These are phyloP conservation scores for Euphorbia tirucalli DNA, from an alignment of 345 rosid genomes.

Conservation along the genomic window DNA sequence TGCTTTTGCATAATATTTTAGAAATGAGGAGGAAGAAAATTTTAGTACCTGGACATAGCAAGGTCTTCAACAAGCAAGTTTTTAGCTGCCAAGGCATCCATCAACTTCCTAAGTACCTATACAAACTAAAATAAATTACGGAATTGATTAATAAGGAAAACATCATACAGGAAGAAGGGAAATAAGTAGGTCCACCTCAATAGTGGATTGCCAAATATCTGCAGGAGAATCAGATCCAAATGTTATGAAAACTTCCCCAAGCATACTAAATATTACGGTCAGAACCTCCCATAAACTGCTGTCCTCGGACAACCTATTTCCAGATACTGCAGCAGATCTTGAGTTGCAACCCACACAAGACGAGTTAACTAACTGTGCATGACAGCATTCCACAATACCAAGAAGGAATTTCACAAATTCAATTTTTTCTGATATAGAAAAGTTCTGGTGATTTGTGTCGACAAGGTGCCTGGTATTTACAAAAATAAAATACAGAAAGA, in stretches of 20 bases:
- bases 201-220: conserved; percentile 58
- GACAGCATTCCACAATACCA: conserved; percentile 39
- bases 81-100: conserved; percentile 68
- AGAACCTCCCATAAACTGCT: conserved; percentile 62
- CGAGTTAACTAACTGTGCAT: conserved; percentile 35
- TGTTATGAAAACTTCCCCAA: conserved; percentile 57
- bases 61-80: conserved; percentile 55
- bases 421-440: conserved; percentile 41
- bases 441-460: conserved; percentile 35
- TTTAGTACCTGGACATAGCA: conserved; percentile 58
- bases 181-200: conserved; percentile 44
- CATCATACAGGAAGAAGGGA: conserved; percentile 9
- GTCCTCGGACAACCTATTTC: conserved; percentile 37
- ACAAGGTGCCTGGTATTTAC: conserved; percentile 44
- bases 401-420: conserved; percentile 68
- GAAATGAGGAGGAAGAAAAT: neutral
- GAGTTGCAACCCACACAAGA: conserved; percentile 35
- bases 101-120: conserved; percentile 76
- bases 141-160: neutral
- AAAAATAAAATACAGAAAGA: neutral
- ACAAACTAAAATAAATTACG: conserved; percentile 19
- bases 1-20: neutral
- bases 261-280: conserved; percentile 55
- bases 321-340: conserved; percentile 35
- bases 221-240: conserved; percentile 53